Evolutionary conservation across 148 eudicot genomes (phyloP).

Genomic region (Camellia granthamiana): DNA sequence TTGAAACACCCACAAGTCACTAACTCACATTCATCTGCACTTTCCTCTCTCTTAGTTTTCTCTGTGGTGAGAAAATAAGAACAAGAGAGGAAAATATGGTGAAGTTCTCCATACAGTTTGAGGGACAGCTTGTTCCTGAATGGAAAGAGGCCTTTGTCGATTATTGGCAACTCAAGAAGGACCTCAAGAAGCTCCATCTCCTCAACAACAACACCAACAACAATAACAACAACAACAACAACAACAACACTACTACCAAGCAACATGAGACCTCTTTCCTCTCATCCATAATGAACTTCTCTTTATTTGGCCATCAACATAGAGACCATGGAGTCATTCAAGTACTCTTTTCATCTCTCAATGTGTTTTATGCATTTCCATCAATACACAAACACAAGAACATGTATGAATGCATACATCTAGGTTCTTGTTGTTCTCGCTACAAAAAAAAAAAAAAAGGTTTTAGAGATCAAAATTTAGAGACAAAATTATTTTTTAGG

Average conservation of each 20-base stretch:
- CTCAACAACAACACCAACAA: neutral
- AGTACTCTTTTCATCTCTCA: slow-evolving; percentile 38
- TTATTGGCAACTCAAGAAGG: slow-evolving; percentile 70
- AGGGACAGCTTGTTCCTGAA: slow-evolving; percentile 85
- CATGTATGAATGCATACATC: too few species aligned
- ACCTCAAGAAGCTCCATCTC: slow-evolving; percentile 61
- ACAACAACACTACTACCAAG: slow-evolving; percentile 24
- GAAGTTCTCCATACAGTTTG: slow-evolving; percentile 81
- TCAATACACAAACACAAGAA: too few species aligned
- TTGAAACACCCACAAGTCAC: slow-evolving; percentile 38
- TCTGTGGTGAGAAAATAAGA: slow-evolving; percentile 34
- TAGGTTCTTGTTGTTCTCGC: too few species aligned
- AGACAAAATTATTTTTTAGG: too few species aligned
- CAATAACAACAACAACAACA: neutral
- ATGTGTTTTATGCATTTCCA: neutral
- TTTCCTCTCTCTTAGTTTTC: slow-evolving; percentile 27
- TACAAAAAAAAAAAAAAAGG: too few species aligned
- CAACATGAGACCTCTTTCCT: slow-evolving; percentile 36
- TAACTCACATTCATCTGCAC: slow-evolving; percentile 6
- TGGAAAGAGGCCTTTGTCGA: slow-evolving; percentile 98
- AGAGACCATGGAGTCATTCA: slow-evolving; percentile 57
- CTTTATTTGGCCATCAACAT: slow-evolving; percentile 43
- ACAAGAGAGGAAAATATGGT: slow-evolving; percentile 31
- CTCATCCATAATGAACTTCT: slow-evolving; percentile 55
- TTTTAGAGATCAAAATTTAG: too few species aligned